These are phyloP conservation scores for Zarea fungicola DNA, from an alignment of 2,329 filamentous ascomycete species.

Conservation along the genomic window DNA sequence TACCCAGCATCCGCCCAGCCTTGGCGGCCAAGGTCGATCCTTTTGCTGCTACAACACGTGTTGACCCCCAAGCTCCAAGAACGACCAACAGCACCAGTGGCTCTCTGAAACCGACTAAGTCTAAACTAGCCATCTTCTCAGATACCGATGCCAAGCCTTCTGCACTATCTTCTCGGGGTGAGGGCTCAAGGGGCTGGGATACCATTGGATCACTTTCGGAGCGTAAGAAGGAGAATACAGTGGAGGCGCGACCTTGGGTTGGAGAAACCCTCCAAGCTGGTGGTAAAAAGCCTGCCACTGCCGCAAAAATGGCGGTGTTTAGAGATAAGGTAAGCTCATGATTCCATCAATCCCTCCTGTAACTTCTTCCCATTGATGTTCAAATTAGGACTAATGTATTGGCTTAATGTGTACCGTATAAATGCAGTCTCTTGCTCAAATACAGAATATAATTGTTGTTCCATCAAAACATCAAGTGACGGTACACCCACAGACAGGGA, in stretches of 20 bases:
- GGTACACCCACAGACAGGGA: slow-evolving; percentile 75
- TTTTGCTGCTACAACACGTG: slow-evolving; percentile 55
- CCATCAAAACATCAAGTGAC: slow-evolving; percentile 71
- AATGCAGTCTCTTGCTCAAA: slow-evolving; percentile 53
- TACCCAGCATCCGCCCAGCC: slow-evolving; percentile 77
- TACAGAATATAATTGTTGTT: slow-evolving; percentile 63
- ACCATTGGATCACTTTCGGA: slow-evolving; percentile 81
- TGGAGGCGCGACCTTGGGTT: slow-evolving; percentile 84
- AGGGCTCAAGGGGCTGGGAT: slow-evolving; percentile 74
- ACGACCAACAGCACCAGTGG: slow-evolving; percentile 42
- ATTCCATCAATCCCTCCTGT: slow-evolving; percentile 30
- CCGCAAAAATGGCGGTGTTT: slow-evolving; percentile 83
- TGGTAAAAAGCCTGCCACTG: slow-evolving; percentile 67
- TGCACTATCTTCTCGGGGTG: slow-evolving; percentile 46
- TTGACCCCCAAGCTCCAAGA: slow-evolving; percentile 62
- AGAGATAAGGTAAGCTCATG: slow-evolving; percentile 74
- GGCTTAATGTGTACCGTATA: slow-evolving; percentile 32
- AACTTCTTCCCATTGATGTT: slow-evolving; percentile 72
- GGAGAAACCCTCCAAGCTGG: slow-evolving; percentile 87
- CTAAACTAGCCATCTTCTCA: slow-evolving; percentile 88
- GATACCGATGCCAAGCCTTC: slow-evolving; percentile 62
- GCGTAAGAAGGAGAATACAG: slow-evolving; percentile 87
- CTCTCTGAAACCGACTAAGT: slow-evolving; percentile 60
- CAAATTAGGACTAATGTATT: slow-evolving; percentile 88
- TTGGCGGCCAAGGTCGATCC: slow-evolving; percentile 83